Evolutionary conservation across 768 basidiomycete species (phyloP).

Genomic region (Kwoniella heveanensis): DNA sequence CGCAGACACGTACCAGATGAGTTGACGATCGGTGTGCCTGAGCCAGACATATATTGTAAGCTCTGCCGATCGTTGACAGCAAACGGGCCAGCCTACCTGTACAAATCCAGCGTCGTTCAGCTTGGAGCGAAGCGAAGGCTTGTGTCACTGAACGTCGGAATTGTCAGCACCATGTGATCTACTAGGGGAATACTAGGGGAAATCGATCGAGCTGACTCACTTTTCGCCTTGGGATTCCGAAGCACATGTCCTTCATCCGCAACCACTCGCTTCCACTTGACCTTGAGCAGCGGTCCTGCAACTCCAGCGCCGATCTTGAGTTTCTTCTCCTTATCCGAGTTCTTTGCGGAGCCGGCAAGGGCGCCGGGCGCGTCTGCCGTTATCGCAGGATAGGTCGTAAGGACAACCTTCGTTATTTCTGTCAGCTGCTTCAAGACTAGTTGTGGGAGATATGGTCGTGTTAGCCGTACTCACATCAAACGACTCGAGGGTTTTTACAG

Average conservation of each 20-base stretch:
- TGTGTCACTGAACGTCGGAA: constrained; percentile 27
- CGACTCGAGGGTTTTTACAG: constrained; percentile 24
- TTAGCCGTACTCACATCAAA: constrained; percentile 48
- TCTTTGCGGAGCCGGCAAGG: background rate
- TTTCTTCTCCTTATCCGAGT: constrained; percentile 59
- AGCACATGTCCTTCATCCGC: constrained; percentile 88
- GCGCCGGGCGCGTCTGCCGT: constrained; percentile 18
- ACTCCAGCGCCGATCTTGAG: constrained; percentile 54
- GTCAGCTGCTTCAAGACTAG: background rate
- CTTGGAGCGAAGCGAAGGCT: constrained; percentile 34
- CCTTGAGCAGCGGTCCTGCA: constrained; percentile 62
- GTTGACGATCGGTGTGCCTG: constrained; percentile 84
- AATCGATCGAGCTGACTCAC: constrained; percentile 59
- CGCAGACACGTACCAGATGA: constrained; percentile 14
- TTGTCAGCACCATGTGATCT: background rate
- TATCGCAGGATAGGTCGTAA: constrained; percentile 48
- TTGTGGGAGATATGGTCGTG: too few species aligned
- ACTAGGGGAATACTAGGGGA: background rate
- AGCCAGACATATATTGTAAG: background rate
- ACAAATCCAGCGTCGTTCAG: constrained; percentile 53
- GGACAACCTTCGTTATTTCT: constrained; percentile 26
- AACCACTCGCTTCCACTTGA: constrained; percentile 84
- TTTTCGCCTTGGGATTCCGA: constrained; percentile 83
- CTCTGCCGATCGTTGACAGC: constrained; percentile 42
- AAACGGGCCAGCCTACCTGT: constrained; percentile 37